A percentile compares a stretch with the other conserved stretches of the same genome.
These are phyloP conservation scores for Bertia moriformis DNA, from an alignment of 2,329 filamentous ascomycete genomes.

Conservation along the genomic window DNA sequence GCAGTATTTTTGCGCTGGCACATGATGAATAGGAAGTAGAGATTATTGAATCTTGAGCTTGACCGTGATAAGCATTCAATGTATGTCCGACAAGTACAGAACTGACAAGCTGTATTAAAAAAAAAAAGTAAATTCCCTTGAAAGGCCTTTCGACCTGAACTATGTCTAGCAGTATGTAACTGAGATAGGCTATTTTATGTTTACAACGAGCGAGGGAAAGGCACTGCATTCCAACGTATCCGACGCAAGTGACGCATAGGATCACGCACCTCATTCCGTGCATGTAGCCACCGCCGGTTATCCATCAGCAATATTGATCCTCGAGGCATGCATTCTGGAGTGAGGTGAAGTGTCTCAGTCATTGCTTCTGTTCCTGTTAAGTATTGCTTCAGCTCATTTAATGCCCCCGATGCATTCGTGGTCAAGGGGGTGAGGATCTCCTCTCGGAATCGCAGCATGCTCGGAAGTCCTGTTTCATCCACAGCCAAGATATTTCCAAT, in stretches of 20 bases:
- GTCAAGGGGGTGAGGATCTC: not conserved
- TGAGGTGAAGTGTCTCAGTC: not conserved
- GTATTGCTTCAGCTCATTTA: not conserved
- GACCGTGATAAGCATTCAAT: no score
- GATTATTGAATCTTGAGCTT: no score
- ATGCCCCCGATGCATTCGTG: not conserved
- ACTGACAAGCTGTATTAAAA: no score
- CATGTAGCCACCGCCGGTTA: slow-evolving; percentile 16
- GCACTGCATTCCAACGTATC: slow-evolving; percentile 16
- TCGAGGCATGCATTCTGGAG: not conserved
- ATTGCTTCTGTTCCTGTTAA: not conserved
- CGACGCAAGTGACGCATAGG: slow-evolving; percentile 17
- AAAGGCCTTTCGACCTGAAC: no score
- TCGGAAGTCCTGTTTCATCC: not conserved
- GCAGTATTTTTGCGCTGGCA: no score
- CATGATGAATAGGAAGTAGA: no score
- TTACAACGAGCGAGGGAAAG: no score
- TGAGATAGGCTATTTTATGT: no score
- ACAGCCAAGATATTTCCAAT: slow-evolving; percentile 9
- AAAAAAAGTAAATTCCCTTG: no score
- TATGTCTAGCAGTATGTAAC: no score
- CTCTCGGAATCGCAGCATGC: not conserved
- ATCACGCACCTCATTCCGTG: slow-evolving; percentile 15
- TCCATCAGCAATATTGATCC: not conserved
- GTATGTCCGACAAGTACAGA: no score